Evolutionary conservation across 257 asterid species (phyloP).

Genomic region (Mitragyna speciosa): DNA sequence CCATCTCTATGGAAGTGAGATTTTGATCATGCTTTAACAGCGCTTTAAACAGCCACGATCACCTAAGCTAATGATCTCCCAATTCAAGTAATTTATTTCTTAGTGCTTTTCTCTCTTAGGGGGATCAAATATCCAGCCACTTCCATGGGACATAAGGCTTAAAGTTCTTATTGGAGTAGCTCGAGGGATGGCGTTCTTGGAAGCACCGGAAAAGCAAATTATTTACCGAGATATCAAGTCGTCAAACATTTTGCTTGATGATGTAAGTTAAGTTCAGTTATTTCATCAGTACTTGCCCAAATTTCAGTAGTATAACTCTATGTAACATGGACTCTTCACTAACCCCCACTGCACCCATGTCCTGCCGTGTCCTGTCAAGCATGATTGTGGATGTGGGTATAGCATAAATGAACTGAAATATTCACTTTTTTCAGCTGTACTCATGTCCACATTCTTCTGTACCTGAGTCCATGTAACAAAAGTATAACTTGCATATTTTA

Average conservation of each 20-base stretch:
- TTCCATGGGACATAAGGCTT: constrained; percentile 64
- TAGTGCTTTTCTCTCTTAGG: constrained; percentile 34
- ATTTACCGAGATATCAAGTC: constrained; percentile 52
- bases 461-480: no score
- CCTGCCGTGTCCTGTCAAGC: no score
- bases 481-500: no score
- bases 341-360: no score
- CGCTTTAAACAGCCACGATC: neutral
- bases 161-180: constrained; percentile 63
- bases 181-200: constrained; percentile 63
- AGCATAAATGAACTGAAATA: no score
- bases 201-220: constrained; percentile 43
- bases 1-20: constrained; percentile 79
- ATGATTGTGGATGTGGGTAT: no score
- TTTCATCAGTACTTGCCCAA: no score
- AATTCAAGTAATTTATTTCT: neutral
- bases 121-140: constrained; percentile 62
- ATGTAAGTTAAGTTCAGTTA: constrained; percentile 34
- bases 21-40: neutral
- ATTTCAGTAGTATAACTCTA: no score
- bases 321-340: no score
- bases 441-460: no score
- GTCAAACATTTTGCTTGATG: constrained; percentile 72
- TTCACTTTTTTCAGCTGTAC: no score
- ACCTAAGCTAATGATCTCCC: no score